Percentiles rank a stretch among this genome's conserved stretches.
Conservation (phyloP, 2,329 filamentous ascomycete genomes). For the Fusarium decemcellulare region DNA sequence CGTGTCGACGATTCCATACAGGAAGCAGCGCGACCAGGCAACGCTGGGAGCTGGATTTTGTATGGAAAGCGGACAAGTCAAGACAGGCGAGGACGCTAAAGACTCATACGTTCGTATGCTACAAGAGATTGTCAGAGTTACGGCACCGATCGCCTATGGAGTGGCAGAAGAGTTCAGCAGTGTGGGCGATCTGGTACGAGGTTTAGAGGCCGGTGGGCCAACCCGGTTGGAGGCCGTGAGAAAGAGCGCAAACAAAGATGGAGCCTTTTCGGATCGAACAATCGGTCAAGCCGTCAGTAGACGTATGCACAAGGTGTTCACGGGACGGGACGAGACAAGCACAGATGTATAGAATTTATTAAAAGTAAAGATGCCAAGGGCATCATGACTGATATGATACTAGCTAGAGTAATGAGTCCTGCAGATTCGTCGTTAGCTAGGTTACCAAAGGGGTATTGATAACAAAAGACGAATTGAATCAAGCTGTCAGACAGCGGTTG, state of each 20-base stretch:
- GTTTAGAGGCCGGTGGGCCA: slow-evolving; percentile 71
- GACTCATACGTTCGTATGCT: slow-evolving; percentile 84
- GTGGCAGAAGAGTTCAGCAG: slow-evolving; percentile 73
- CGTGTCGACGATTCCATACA: slow-evolving; percentile 82
- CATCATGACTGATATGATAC: slow-evolving; percentile 7
- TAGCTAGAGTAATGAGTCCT: slow-evolving; percentile 19
- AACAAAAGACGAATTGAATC: slow-evolving; percentile 32
- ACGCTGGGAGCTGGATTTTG: slow-evolving; percentile 76
- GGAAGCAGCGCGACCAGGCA: slow-evolving; percentile 64
- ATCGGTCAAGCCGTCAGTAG: slow-evolving; percentile 72
- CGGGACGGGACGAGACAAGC: slow-evolving; percentile 67
- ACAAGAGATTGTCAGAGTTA: slow-evolving; percentile 80
- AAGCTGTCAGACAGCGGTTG: slow-evolving; percentile 85
- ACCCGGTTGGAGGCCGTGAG: slow-evolving; percentile 72
- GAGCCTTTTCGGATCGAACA: slow-evolving; percentile 66
- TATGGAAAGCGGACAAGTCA: slow-evolving; percentile 84
- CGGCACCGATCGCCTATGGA: slow-evolving; percentile 79
- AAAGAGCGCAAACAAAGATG: slow-evolving; percentile 71
- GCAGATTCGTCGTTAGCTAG: slow-evolving; percentile 42
- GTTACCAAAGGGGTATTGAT: slow-evolving; percentile 42
- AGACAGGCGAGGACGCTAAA: slow-evolving; percentile 72
- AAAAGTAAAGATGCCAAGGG: slow-evolving; percentile 14
- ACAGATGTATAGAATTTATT: slow-evolving; percentile 60
- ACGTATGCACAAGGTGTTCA: slow-evolving; percentile 73
- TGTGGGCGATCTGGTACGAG: slow-evolving; percentile 70